Conservation (phyloP, 2,329 filamentous ascomycete genomes). For the Venturia pyrina region DNA sequence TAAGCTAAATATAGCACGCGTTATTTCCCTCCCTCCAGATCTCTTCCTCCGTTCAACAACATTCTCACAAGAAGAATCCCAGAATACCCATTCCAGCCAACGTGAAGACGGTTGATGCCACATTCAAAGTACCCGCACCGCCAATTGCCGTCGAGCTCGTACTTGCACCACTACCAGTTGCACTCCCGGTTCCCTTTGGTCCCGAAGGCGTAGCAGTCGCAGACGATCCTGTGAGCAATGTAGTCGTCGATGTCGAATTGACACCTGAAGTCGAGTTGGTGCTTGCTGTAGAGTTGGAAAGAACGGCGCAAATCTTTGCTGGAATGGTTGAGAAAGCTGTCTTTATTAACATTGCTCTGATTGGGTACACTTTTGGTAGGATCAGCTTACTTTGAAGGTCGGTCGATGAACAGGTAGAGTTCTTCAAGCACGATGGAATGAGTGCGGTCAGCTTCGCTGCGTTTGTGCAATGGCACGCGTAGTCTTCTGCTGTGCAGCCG, state of each 20-base stretch:
- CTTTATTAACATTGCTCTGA: background rate
- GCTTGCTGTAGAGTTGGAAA: background rate
- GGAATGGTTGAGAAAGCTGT: background rate
- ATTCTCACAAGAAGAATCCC: background rate
- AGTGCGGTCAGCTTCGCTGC: background rate
- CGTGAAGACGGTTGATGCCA: background rate
- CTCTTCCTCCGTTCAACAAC: background rate
- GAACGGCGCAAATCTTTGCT: background rate
- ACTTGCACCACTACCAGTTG: background rate
- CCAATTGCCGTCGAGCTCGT: background rate
- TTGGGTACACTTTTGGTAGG: background rate
- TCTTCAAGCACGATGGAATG: background rate
- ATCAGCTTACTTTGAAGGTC: background rate
- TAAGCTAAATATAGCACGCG: background rate
- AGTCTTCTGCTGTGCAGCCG: background rate
- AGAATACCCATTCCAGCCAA: background rate
- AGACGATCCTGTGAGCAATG: background rate
- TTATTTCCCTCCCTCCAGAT: background rate
- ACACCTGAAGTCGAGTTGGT: background rate
- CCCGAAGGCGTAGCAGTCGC: background rate
- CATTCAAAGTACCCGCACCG: background rate
- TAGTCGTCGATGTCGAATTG: background rate
- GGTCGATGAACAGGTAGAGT: background rate
- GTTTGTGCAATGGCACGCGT: slow-evolving; percentile 4
- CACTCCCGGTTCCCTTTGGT: background rate